Conservation (phyloP, 2,329 filamentous ascomycete genomes). For the Samsoniella hepiali region DNA sequence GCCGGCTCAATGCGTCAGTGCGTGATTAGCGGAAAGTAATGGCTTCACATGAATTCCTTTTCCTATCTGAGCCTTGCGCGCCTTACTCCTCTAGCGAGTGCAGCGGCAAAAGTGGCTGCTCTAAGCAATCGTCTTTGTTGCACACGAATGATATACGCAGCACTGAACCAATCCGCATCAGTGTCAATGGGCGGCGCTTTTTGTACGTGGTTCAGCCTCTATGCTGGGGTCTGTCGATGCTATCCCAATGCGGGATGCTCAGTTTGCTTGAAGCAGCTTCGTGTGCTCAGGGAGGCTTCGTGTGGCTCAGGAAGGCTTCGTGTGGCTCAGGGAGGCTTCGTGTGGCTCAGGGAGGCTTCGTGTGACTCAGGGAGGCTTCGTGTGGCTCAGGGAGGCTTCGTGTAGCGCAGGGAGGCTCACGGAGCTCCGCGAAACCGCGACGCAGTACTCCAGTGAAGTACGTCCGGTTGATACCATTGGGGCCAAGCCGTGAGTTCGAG, state of each 20-base stretch:
- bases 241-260: not conserved
- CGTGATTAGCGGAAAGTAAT: not conserved
- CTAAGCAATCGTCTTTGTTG: not conserved
- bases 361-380: no score
- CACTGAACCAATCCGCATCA: not conserved
- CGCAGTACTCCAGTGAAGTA: not conserved
- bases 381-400: no score
- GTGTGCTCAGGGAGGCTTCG: no score
- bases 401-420: not conserved
- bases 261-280: not conserved
- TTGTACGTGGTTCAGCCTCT: not conserved
- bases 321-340: no score
- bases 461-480: not conserved
- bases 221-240: not conserved
- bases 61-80: not conserved
- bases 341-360: no score
- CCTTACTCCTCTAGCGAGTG: not conserved
- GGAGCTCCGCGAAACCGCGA: not conserved
- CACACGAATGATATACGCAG: not conserved
- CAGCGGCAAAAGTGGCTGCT: not conserved
- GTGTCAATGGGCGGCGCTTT: not conserved
- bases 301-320: no score
- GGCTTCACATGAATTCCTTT: not conserved
- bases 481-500: not conserved
- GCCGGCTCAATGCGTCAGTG: not conserved